Conservation (phyloP, 306 rosid genomes). For the Fragaria vesca region DNA sequence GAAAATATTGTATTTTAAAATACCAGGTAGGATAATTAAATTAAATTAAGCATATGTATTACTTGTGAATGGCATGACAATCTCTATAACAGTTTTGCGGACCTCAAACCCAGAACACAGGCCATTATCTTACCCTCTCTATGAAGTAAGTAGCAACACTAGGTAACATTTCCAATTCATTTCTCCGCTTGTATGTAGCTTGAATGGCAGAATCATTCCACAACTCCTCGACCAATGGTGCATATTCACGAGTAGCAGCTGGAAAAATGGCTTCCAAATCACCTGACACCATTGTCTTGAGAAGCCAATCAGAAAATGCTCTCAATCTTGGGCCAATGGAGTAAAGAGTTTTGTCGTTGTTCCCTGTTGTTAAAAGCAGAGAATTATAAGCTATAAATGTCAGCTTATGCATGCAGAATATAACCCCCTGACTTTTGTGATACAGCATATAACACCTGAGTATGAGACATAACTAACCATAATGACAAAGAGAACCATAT, state of each 20-base stretch:
- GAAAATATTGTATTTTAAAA: not conserved
- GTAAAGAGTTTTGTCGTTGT: conserved; percentile 51
- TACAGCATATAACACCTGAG: not conserved
- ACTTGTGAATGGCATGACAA: not conserved
- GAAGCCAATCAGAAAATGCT: conserved; percentile 98
- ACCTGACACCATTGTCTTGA: conserved; percentile 88
- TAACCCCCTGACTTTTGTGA: conserved; percentile 2
- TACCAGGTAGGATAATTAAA: not conserved
- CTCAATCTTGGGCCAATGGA: conserved; percentile 84
- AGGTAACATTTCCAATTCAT: conserved; percentile 90
- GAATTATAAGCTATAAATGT: conserved; percentile 8
- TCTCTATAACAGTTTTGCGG: not conserved
- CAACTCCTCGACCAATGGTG: conserved; percentile 85
- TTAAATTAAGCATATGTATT: not conserved
- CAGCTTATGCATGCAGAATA: not conserved
- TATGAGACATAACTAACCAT: conserved; percentile 6
- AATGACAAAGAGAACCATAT: conserved; percentile 1
- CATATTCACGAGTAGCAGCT: conserved; percentile 96
- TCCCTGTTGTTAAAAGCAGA: conserved; percentile 46
- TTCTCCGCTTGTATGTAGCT: conserved; percentile 83
- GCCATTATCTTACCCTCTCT: conserved; percentile 68
- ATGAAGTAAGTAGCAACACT: conserved; percentile 83
- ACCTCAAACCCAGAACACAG: not conserved
- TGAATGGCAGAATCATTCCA: conserved; percentile 84
- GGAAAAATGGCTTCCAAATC: conserved; percentile 93